Evolutionary conservation across 306 rosid species (phyloP), one percentile per base, ranked within the genome.

Genomic region (Cicer bijugum): DNA sequence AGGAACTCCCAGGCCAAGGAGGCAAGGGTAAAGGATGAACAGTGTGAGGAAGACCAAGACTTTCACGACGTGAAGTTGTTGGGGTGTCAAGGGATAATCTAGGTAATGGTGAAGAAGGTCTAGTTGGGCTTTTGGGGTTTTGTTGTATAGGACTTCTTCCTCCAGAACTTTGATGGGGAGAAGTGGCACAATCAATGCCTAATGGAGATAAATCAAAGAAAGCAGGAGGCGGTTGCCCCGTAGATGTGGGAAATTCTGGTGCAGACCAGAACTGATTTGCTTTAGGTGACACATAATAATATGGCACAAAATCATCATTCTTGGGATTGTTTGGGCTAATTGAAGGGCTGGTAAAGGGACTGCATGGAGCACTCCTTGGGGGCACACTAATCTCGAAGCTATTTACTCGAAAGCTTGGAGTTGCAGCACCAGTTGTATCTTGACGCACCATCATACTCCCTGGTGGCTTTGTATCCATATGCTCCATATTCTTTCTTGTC

Each of bases 21-120:
- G 99, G 99, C 83, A 90, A 85, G 73, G 99, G 99, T 76, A 95
- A 82, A 8, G 97, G 99, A 62, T 95, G 97, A 43, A 90, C 96
- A 52, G 60, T 81, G 52, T 57, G 69, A 69, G 76, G 85, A 71
- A 75, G 85, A 69, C 56, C 77, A 78, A 53, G 52, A 74, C 46
- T 44, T 46, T 89, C 97, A 52, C 94, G 86, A 1, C 90, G 92
- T 0, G 42, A 6, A 20, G 77, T 17, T 33, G 79, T 44, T 20
- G 74, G 8, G 74, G 38, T 77, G 37, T 91, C 95, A 11, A 80
- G 67, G 12, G 91, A 84, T 59, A 78, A 59, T 43, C 35, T 77
- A 55, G 83, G 73, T 45, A 85, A n/a, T 17, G 90, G 91, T 0
- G 97, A 85, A 43, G 92, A 65, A 81, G 80, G 69, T 8, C 76